Evolutionary conservation across 2,329 filamentous ascomycete genomes (phyloP).

Genomic region (Fusarium udum): DNA sequence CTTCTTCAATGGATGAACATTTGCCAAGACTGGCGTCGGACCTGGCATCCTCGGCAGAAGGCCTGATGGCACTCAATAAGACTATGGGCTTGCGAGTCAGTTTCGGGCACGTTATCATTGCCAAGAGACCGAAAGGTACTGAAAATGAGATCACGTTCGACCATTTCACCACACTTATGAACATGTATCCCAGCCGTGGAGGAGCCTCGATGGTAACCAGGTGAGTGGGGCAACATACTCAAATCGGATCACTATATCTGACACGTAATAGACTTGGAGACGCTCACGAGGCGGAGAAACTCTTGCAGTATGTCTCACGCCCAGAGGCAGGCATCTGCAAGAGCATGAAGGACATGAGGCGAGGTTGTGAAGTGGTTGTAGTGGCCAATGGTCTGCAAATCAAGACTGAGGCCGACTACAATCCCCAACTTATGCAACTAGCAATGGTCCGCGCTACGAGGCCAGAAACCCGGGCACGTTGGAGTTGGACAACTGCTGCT

Average conservation of each 20-base stretch:
- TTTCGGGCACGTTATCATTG: slow-evolving; percentile 46
- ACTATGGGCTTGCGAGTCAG: slow-evolving; percentile 46
- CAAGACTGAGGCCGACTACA: slow-evolving; percentile 27
- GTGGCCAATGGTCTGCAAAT: slow-evolving; percentile 34
- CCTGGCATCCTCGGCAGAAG: slow-evolving; percentile 36
- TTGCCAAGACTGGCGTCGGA: slow-evolving; percentile 32
- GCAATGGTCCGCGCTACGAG: slow-evolving; percentile 35
- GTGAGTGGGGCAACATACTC: slow-evolving; percentile 30
- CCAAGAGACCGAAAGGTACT: slow-evolving; percentile 39
- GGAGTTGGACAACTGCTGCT: slow-evolving; percentile 48
- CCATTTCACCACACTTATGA: slow-evolving; percentile 41
- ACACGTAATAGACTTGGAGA: slow-evolving; percentile 30
- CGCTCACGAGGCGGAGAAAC: slow-evolving; percentile 16
- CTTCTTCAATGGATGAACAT: slow-evolving; percentile 25
- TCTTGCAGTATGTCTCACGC: slow-evolving; percentile 26
- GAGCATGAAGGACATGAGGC: slow-evolving; percentile 12
- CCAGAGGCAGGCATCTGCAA: slow-evolving; percentile 25
- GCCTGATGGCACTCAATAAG: slow-evolving; percentile 39
- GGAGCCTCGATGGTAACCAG: slow-evolving; percentile 43
- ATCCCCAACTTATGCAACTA: slow-evolving; percentile 25
- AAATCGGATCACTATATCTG: neutral
- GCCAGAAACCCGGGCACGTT: slow-evolving; percentile 34
- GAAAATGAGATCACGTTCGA: slow-evolving; percentile 37
- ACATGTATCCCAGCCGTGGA: slow-evolving; percentile 43
- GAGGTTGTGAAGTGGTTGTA: slow-evolving; percentile 36